These are phyloP conservation scores for Saturnispora silvae DNA, from an alignment of 805 yeast genomes.

Conservation along the genomic window DNA sequence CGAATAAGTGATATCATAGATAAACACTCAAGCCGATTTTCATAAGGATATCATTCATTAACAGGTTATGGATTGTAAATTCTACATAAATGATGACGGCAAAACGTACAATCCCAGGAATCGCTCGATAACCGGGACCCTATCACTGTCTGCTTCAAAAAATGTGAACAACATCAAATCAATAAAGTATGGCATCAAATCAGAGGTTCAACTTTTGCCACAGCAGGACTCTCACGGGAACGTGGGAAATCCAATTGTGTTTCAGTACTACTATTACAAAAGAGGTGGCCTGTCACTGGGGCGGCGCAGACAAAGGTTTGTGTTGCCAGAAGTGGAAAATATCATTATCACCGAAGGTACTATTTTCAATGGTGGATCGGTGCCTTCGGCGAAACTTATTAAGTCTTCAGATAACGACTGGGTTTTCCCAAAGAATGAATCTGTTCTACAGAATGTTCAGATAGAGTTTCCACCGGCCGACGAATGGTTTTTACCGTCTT, in stretches of 20 bases:
- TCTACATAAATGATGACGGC: neutral
- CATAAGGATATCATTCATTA: too few relatives aligned
- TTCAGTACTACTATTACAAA: neutral
- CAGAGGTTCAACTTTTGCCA: neutral
- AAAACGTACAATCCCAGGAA: neutral
- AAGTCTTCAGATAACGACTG: neutral
- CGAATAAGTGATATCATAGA: too few relatives aligned
- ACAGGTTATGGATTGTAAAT: neutral
- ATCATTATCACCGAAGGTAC: neutral
- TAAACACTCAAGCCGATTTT: too few relatives aligned
- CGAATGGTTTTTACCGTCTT: conserved; percentile 2
- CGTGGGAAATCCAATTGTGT: neutral
- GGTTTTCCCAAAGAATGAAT: conserved; percentile 1
- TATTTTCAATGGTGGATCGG: neutral
- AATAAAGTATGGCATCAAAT: neutral
- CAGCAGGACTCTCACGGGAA: conserved; percentile 1
- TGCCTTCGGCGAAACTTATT: neutral
- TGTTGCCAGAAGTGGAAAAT: neutral
- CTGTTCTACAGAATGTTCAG: neutral
- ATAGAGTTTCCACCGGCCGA: conserved; percentile 3
- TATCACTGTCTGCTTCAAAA: neutral
- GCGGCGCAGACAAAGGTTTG: too few relatives aligned
- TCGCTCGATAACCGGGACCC: neutral
- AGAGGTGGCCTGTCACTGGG: neutral
- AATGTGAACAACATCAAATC: neutral